These are phyloP conservation scores for Albizia julibrissin DNA, from an alignment of 306 rosid genomes.

Conservation along the genomic window DNA sequence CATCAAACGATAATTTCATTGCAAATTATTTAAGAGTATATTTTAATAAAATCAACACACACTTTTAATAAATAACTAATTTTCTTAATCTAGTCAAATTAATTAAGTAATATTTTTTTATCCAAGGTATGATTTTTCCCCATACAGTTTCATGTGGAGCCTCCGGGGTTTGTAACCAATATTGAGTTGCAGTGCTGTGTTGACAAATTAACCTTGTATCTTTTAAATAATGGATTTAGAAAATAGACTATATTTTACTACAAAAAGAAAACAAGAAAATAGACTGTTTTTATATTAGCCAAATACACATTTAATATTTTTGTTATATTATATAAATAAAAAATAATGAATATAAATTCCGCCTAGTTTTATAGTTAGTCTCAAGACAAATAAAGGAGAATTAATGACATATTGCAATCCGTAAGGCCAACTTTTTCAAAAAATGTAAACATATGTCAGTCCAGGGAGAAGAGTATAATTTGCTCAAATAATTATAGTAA, in stretches of 20 bases:
- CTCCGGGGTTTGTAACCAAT: background rate
- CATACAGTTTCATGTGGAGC: background rate
- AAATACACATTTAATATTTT: background rate
- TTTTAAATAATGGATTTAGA: background rate
- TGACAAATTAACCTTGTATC: background rate
- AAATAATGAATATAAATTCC: background rate
- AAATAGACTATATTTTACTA: too few relatives aligned
- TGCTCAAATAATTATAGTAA: background rate
- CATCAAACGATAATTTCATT: too few relatives aligned
- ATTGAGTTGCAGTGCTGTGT: background rate
- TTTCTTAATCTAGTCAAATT: too few relatives aligned
- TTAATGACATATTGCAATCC: too few relatives aligned
- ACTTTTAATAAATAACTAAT: too few relatives aligned
- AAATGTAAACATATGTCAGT: background rate
- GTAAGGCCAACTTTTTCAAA: background rate
- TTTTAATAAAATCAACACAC: too few relatives aligned
- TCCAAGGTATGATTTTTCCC: too few relatives aligned
- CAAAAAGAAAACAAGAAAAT: too few relatives aligned
- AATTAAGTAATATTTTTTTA: too few relatives aligned
- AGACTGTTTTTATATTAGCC: background rate
- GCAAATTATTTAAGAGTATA: too few relatives aligned
- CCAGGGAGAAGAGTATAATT: background rate
- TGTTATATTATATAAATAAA: background rate
- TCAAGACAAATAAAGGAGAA: too few relatives aligned
- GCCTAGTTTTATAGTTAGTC: too few relatives aligned